Evolutionary conservation across 2,329 filamentous ascomycete genomes (phyloP).

Genomic region (Periglandula ipomoeae): DNA sequence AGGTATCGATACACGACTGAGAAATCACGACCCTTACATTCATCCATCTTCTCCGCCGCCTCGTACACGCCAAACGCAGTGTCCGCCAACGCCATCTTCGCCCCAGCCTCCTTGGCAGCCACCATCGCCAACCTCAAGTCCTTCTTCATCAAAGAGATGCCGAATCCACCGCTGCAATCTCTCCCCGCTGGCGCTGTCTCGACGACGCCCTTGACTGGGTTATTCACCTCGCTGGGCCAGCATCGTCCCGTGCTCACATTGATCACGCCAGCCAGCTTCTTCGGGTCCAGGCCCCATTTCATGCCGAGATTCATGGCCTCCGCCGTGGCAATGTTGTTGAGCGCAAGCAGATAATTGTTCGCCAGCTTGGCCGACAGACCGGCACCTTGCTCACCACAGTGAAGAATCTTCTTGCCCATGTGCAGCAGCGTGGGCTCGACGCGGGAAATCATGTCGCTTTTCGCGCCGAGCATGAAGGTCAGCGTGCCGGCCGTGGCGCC

Average conservation of each 20-base stretch:
- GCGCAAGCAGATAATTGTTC: slow-evolving; percentile 92
- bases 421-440: slow-evolving; percentile 60
- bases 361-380: slow-evolving; percentile 89
- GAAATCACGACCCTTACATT: slow-evolving; percentile 64
- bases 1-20: slow-evolving; percentile 72
- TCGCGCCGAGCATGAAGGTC: slow-evolving; percentile 89
- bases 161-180: slow-evolving; percentile 72
- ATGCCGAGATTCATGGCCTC: slow-evolving; percentile 60
- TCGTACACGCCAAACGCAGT: slow-evolving; percentile 60
- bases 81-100: slow-evolving; percentile 54
- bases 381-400: slow-evolving; percentile 75
- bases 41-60: slow-evolving; percentile 49
- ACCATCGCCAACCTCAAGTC: slow-evolving; percentile 64
- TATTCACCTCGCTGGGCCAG: slow-evolving; percentile 95
- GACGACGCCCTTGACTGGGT: slow-evolving; percentile 81
- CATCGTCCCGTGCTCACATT: slow-evolving; percentile 90
- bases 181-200: slow-evolving; percentile 64
- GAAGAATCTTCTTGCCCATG: slow-evolving; percentile 82
- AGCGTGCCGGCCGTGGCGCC: slow-evolving; percentile 80
- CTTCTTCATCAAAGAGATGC: slow-evolving; percentile 71
- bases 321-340: slow-evolving; percentile 74
- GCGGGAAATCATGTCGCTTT: slow-evolving; percentile 49
- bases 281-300: slow-evolving; percentile 48
- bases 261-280: slow-evolving; percentile 71
- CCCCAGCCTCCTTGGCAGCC: slow-evolving; percentile 60